Base-by-base conservation (phyloP, 768 basidiomycete genomes). In the Boletus eberwhitei region DNA sequence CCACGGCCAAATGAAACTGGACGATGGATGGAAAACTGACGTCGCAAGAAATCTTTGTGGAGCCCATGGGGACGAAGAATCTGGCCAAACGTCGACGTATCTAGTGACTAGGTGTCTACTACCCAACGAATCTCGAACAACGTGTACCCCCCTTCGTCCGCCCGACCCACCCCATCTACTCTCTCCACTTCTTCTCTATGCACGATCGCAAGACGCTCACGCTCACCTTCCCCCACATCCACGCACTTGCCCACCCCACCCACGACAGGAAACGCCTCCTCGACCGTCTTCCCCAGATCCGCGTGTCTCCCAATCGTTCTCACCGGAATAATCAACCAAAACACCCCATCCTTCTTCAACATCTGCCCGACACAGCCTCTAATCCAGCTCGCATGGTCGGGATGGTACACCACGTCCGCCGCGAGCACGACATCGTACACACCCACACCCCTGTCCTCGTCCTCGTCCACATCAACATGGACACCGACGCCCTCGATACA, bases 351-450 rank as follows among this genome's bases (percentile, higher is more conserved):
- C 47, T 47, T 51, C 31, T 53, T 60, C 37, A 92, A 75, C 41
- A 83, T 71, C 35, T 63, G 69, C 62, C 77, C 77, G 21, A 86
- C 83, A 50, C 87, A 88, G 4, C 61, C 64, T 48, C 79, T 79
- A 62, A 93, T 87, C 86, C 85, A 89, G 11, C 66, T 54, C 3
- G 87, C 85, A 64, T 91, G 90, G 17, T 77, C 69, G 0, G 83
- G 80, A 56, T 90, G 79, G 68, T 93, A 93, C 9, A 92, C 76
- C 49, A 91, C 84, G 60, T 93, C 90, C 32, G 91, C 89, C 0
- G 85, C 91, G 37, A 93, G 73, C 32, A 93, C 78, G 22, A 90
- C 64, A 51, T 91, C 84, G 70, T 88, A 90, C 3, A 21, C 5
- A 2, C 36, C 60, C n/a, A 5, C 29, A 8, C 9, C 17, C 14